A percentile compares a stretch with the other conserved stretches of the same genome.
Evolutionary conservation across 2,329 filamentous ascomycete species (phyloP).

Genomic region (Calonectria ilicicola): DNA sequence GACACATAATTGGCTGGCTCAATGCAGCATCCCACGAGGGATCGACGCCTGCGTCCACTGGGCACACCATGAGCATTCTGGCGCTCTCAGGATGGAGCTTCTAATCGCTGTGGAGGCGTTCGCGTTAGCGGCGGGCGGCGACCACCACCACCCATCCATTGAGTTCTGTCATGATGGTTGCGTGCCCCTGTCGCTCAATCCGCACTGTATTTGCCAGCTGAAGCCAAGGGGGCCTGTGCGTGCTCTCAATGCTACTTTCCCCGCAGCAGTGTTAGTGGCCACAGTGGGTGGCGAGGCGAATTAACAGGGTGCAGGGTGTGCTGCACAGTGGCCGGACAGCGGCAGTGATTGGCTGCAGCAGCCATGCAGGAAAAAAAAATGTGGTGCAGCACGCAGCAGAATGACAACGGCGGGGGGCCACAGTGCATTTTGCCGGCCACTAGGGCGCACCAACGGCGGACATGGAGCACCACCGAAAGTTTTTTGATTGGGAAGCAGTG

Average conservation of each 20-base stretch:
- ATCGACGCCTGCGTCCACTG: conserved; percentile 36
- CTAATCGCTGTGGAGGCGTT: conserved; percentile 34
- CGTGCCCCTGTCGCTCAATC: neutral
- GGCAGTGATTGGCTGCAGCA: conserved; percentile 1
- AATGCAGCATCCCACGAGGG: conserved; percentile 15
- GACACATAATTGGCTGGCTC: conserved; percentile 9
- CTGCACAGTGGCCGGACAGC: conserved; percentile 4
- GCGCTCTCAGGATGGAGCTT: neutral
- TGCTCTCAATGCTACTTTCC: neutral
- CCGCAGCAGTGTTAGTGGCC: conserved; percentile 4
- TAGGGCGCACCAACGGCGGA: conserved; percentile 5
- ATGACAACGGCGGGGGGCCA: conserved; percentile 7
- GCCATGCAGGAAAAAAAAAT: neutral
- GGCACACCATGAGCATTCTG: conserved; percentile 20
- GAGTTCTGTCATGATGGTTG: neutral
- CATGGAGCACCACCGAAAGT: conserved; percentile 5
- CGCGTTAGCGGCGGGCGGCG: conserved; percentile 27
- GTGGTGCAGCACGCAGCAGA: conserved; percentile 1
- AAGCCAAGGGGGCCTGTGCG: neutral
- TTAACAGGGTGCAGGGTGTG: neutral
- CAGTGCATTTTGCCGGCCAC: conserved; percentile 18
- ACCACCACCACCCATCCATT: neutral
- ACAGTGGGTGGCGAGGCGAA: neutral
- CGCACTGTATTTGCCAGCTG: conserved; percentile 18
- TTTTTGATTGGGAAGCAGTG: conserved; percentile 8